phyloP scores from a whole-genome alignment of 148 eudicot species.

The Pharnaceum exiguum region DNA sequence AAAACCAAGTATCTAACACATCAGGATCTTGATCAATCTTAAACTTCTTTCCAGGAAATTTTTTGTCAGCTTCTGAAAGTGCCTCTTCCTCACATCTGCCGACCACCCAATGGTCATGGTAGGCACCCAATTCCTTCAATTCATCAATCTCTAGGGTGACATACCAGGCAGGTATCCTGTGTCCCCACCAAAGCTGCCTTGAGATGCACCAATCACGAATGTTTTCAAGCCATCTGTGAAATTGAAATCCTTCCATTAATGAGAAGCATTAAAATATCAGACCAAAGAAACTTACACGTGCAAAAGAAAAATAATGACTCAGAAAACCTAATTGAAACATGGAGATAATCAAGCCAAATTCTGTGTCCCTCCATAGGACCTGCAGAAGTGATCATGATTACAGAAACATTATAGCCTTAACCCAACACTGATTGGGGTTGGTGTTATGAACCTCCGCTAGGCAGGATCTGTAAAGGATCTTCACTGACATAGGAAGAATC shows the following conservation, averaged over 20 bases:
- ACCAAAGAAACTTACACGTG: background rate
- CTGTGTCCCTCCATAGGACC: background rate
- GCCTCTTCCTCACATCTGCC: conserved; percentile 79
- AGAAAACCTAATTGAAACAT: background rate
- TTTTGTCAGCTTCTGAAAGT: conserved; percentile 44
- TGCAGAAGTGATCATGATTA: too few relatives aligned
- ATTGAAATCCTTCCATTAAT: conserved; percentile 2
- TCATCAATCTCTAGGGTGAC: conserved; percentile 72
- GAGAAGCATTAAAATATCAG: background rate
- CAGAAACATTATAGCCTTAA: too few relatives aligned
- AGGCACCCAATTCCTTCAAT: conserved; percentile 71
- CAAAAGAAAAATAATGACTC: background rate
- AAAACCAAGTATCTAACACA: conserved; percentile 96
- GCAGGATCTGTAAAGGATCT: too few relatives aligned
- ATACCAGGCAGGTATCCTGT: conserved; percentile 94
- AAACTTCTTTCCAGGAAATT: conserved; percentile 57
- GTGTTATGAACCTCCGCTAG: too few relatives aligned
- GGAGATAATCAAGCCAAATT: background rate
- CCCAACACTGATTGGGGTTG: too few relatives aligned
- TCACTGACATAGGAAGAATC: too few relatives aligned
- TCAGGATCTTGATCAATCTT: conserved; percentile 84
- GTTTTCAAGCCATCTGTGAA: conserved; percentile 88
- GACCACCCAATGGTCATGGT: conserved; percentile 86
- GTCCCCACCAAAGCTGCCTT: conserved; percentile 99
- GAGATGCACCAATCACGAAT: conserved; percentile 97